These are phyloP conservation scores for Neoboletus subvelutipes DNA, from an alignment of 768 basidiomycete genomes.

Conservation along the genomic window DNA sequence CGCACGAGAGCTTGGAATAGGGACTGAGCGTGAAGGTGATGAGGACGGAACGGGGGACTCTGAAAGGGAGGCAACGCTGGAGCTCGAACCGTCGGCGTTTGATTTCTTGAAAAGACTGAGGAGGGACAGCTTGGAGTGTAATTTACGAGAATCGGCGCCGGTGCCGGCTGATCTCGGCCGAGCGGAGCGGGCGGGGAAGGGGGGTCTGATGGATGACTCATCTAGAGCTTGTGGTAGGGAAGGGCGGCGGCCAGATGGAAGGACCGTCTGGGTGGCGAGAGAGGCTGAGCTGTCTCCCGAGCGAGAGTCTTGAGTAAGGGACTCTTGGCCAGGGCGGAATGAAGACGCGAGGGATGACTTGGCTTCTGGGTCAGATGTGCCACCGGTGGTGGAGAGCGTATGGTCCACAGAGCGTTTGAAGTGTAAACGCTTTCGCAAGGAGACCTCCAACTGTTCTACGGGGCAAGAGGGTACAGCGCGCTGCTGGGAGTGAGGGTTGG, in stretches of 20 bases:
- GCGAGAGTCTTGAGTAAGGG: constrained; percentile 4
- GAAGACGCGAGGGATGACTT: constrained; percentile 16
- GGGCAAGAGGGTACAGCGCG: constrained; percentile 25
- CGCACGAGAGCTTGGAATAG: constrained; percentile 21
- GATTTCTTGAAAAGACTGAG: constrained; percentile 72
- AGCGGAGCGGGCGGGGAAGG: constrained; percentile 36
- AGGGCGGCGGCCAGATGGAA: constrained; percentile 53
- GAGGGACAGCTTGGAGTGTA: constrained; percentile 72
- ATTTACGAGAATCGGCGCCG: constrained; percentile 55
- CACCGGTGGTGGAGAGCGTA: constrained; percentile 48
- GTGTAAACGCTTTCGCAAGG: constrained; percentile 51
- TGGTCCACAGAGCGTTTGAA: constrained; percentile 82
- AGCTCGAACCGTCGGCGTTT: constrained; percentile 37
- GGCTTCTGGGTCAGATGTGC: constrained; percentile 31
- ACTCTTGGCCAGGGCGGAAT: constrained; percentile 16
- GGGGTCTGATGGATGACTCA: constrained; percentile 34
- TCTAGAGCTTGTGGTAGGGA: constrained; percentile 59
- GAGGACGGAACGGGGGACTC: constrained; percentile 29
- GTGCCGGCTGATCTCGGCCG: constrained; percentile 75
- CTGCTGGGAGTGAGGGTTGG: constrained; percentile 11
- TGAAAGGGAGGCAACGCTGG: constrained; percentile 35
- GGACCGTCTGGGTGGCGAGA: constrained; percentile 6
- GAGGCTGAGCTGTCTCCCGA: constrained; percentile 2
- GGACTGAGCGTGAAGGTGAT: constrained; percentile 28
- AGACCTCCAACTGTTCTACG: constrained; percentile 31